Evolutionary conservation across 345 rosid species (phyloP).

Genomic region (Noccaea bulbosa): DNA sequence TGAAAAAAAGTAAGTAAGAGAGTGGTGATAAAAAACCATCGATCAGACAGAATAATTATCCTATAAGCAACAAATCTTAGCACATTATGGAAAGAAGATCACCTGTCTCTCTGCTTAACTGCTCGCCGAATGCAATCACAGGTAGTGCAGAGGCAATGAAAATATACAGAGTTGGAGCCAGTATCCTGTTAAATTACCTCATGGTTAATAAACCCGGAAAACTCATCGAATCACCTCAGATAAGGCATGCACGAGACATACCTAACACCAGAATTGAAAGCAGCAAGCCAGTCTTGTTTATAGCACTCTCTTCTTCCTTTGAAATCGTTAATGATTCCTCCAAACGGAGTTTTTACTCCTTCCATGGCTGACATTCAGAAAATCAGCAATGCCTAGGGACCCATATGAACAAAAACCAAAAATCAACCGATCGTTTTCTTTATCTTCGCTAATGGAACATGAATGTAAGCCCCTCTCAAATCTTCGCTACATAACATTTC

Average conservation of each 20-base stretch:
- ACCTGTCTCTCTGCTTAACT: conserved; percentile 68
- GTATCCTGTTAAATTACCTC: conserved; percentile 47
- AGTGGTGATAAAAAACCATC: not conserved
- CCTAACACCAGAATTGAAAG: conserved; percentile 53
- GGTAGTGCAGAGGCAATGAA: conserved; percentile 79
- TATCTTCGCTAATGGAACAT: not conserved
- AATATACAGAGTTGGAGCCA: conserved; percentile 70
- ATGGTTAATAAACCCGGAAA: not conserved
- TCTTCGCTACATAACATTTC: not conserved
- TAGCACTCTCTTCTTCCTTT: conserved; percentile 67
- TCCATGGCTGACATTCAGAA: conserved; percentile 52
- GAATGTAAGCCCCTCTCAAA: not conserved
- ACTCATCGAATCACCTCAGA: not conserved
- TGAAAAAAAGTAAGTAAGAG: conserved; percentile 33
- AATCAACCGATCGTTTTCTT: not conserved
- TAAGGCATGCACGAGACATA: conserved; percentile 20
- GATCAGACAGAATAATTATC: not conserved
- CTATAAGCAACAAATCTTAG: not conserved
- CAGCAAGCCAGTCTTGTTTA: conserved; percentile 58
- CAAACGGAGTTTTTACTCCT: conserved; percentile 46
- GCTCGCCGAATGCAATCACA: conserved; percentile 73
- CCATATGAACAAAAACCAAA: not conserved
- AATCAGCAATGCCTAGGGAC: conserved; percentile 32
- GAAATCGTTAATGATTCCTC: conserved; percentile 56
- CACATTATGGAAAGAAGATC: not conserved